These are phyloP conservation scores for Rhizomucor pusillus DNA, from an alignment of 371 early-diverging fungal species.

Conservation along the genomic window DNA sequence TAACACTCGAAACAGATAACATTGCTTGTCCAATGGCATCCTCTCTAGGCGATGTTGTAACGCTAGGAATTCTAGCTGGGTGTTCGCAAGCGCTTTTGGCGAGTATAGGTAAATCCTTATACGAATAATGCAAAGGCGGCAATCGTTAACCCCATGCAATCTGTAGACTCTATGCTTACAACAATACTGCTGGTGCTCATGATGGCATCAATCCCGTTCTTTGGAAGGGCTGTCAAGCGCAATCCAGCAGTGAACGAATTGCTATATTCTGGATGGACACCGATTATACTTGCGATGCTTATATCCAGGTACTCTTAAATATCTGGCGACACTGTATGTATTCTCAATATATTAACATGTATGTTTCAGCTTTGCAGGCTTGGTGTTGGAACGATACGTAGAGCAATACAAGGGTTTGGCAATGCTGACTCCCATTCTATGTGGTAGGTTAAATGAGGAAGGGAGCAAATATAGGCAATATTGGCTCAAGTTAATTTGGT, in stretches of 20 bases:
- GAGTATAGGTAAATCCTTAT: conserved; percentile 41
- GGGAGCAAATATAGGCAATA: neutral
- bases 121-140: neutral
- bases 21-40: conserved; percentile 75
- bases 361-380: conserved; percentile 65
- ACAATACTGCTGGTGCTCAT: conserved; percentile 43
- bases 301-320: conserved; percentile 61
- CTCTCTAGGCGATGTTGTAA: conserved; percentile 72
- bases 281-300: conserved; percentile 75
- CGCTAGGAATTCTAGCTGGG: conserved; percentile 61
- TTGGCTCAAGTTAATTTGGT: neutral
- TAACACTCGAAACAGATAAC: conserved; percentile 49
- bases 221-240: conserved; percentile 49
- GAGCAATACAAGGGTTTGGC: conserved; percentile 75
- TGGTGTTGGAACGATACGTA: conserved; percentile 78
- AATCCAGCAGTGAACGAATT: conserved; percentile 65
- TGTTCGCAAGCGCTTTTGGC: conserved; percentile 47
- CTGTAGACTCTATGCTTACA: conserved; percentile 47
- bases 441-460: conserved; percentile 46
- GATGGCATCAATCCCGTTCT: conserved; percentile 53
- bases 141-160: neutral
- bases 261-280: conserved; percentile 77
- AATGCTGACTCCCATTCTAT: conserved; percentile 71
- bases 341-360: neutral
- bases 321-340: neutral